Base-by-base conservation (phyloP, 2,329 filamentous ascomycete species). In the Alternaria metachromatica region DNA sequence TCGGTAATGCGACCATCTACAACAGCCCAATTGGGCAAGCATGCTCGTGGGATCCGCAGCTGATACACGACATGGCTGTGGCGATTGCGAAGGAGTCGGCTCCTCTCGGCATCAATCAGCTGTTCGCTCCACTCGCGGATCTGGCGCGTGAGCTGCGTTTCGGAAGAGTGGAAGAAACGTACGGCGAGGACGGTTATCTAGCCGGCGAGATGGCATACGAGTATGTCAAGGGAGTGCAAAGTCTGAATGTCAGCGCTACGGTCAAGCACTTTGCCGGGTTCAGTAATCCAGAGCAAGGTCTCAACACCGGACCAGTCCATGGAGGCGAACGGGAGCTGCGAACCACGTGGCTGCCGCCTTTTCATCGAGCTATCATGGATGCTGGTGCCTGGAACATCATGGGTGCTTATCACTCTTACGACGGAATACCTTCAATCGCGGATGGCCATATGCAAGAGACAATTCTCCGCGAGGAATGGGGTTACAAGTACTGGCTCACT, bases 181-280 rank as follows among this genome's bases (percentile, higher is more conserved):
- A 87, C 72, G 87, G 88, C 28, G 91, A 93, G 75, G 91, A 93
- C 66, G 81, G 86, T 1, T 90, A 86, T 70, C 82, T 93, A 66
- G 85, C 89, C 3, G 91, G 90, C 4, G 90, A 93, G 73, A 85
- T 92, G 60, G 88, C 87, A 1, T 89, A 92, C 69, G 82, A 84
- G 28, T 86, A 86, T 58, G 82, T 88, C 43, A 85, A 82, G 55
- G 88, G 90, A 21, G 81, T 93, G 3, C 90, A 93, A 76, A 84
- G 84, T 12, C 82, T 84, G 33, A 88, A 89, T 46, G 90, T 93
- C 6, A 88, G 87, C 23, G 87, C 91, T 15, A 92, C 88, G 78
- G 88, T 93, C 50, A 94, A 93, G 81, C 91, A 94, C 75, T 93
- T 90, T 75, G 89, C 88, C 12, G 91, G 86, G 1, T 92, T 89